These are phyloP conservation scores for Casaregolazyma suthepensis DNA, from an alignment of 1,139 yeast species.

Conservation along the genomic window DNA sequence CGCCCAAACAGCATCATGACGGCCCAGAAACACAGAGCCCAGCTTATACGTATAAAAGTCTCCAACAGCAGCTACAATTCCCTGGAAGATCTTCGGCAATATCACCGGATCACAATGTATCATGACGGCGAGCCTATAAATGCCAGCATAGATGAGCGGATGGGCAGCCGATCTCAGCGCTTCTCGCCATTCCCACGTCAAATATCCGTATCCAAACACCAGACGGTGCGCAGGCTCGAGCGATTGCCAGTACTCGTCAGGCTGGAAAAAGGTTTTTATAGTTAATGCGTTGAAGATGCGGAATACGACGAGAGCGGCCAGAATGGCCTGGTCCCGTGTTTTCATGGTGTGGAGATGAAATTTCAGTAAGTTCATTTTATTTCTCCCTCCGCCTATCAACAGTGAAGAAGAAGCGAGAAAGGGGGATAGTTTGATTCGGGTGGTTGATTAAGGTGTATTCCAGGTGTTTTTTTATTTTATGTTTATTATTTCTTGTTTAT, in stretches of 20 bases:
- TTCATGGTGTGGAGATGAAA: constrained; percentile 1
- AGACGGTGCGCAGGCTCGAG: constrained; percentile 82
- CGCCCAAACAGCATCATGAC: constrained; percentile 38
- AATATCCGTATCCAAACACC: constrained; percentile 73
- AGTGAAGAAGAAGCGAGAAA: too few species aligned
- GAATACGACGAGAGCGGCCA: constrained; percentile 28
- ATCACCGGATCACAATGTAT: constrained; percentile 26
- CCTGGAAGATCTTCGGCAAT: constrained; percentile 65
- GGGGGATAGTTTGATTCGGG: too few species aligned
- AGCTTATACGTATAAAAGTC: constrained; percentile 57
- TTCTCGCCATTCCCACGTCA: constrained; percentile 92
- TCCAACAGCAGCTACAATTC: constrained; percentile 61
- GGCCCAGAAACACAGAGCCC: constrained; percentile 29
- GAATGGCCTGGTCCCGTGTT: constrained; percentile 4
- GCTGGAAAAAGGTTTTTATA: constrained; percentile 77
- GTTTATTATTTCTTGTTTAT: not conserved
- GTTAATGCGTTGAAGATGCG: constrained; percentile 60
- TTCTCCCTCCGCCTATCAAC: not conserved
- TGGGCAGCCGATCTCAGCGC: constrained; percentile 73
- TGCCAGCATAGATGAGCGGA: constrained; percentile 59
- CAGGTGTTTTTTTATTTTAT: not conserved
- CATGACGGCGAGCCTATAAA: constrained; percentile 31
- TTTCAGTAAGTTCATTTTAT: not conserved
- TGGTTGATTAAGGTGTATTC: not conserved
- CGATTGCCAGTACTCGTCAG: constrained; percentile 93